Evolutionary conservation across 345 rosid genomes (phyloP), one percentile per base, ranked within the genome.

Genomic region (Excoecaria cochinchinensis): DNA sequence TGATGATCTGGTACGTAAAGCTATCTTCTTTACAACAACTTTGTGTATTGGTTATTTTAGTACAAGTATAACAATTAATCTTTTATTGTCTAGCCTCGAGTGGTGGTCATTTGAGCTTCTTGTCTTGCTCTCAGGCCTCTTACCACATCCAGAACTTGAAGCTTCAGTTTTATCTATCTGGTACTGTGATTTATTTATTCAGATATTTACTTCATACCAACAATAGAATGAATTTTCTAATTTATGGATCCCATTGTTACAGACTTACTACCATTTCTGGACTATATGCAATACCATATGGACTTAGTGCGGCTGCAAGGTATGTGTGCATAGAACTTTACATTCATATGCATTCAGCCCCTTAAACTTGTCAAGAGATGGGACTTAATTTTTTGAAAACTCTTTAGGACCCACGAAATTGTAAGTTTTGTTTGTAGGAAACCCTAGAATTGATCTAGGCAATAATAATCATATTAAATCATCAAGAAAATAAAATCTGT

Each of bases 41-140:
- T 16, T n/a, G 8, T 59, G 19, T 36, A 39, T 31, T 31, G 31
- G 31, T 31, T 56, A 8, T 50, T 19, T 56, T 40, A 22, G 22
- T 40, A 55, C 71, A 24, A 5, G 22, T 57, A 55, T 75, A 4
- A 19, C 22, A 14, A 9, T 40, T 69, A 67, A 8, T 73, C n/a
- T 16, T 65, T 17, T 13, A 17, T 39, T 77, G 84, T 31, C 31
- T 84, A 95, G 98, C 87, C 91, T 93, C 3, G 96, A 95, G 77
- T 93, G 98, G 98, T 95, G 98, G 98, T 95, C 99, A 51, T 95
- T 89, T 78, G 98, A 95, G 78, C 77, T 92, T 55, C 86, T 95
- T 21, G 74, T 85, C 67, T 56, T 95, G 86, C 86, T 95, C 53
- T 95, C 96, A n/a, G 98, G 99, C 9, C 71, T 91, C 19, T 70